These are phyloP conservation scores for Sungouiella blattae DNA, from an alignment of 805 yeast species.

Conservation along the genomic window DNA sequence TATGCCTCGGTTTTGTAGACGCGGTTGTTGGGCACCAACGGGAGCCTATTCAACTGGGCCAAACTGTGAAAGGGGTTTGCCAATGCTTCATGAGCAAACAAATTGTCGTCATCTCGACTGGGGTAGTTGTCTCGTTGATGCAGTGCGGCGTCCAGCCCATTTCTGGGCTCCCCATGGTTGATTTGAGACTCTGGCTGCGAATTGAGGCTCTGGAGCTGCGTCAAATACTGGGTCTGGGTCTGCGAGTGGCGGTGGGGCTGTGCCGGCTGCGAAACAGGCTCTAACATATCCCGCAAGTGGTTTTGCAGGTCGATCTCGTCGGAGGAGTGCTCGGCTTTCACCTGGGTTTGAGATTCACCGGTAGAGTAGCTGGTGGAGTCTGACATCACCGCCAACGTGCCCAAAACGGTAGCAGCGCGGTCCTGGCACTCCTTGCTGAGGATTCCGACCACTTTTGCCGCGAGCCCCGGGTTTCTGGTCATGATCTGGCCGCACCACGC, in stretches of 20 bases:
- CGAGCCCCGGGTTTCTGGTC: background rate
- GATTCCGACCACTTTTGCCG: background rate
- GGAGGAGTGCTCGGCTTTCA: slow-evolving; percentile 2
- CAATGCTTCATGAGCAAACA: slow-evolving; percentile 1
- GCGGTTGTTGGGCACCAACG: slow-evolving; percentile 2
- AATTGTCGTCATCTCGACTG: background rate
- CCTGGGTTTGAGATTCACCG: slow-evolving; percentile 3
- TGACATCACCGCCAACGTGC: background rate
- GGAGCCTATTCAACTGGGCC: slow-evolving; percentile 3
- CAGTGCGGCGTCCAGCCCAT: too few species aligned
- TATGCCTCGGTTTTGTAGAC: slow-evolving; percentile 18
- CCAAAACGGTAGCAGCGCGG: background rate
- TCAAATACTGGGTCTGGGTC: slow-evolving; percentile 2
- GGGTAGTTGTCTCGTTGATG: too few species aligned
- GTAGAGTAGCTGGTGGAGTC: slow-evolving; percentile 8
- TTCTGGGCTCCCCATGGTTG: background rate
- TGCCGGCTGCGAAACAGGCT: slow-evolving; percentile 3
- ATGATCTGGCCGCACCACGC: background rate
- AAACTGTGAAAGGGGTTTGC: background rate
- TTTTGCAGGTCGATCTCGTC: slow-evolving; percentile 1
- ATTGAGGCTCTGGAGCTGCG: slow-evolving; percentile 1
- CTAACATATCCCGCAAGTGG: slow-evolving; percentile 1
- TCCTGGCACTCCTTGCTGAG: background rate
- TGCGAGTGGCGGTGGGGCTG: background rate
- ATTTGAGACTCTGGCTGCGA: background rate